Base-by-base conservation (phyloP, 2,329 filamentous ascomycete species). In the Botryotinia convoluta region DNA sequence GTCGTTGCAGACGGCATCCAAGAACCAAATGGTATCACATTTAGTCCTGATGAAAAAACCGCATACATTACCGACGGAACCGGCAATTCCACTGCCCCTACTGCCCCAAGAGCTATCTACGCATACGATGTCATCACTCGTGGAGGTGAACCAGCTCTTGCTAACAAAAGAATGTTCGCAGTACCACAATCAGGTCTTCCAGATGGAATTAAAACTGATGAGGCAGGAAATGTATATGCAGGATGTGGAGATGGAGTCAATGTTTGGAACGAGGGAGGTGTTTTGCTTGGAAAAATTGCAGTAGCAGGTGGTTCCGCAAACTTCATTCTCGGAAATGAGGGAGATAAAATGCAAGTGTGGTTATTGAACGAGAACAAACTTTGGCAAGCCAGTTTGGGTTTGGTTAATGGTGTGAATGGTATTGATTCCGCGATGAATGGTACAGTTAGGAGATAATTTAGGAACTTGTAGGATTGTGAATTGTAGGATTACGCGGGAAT, bases 1-100 rank as follows among this genome's bases (percentile, higher is more conserved):
- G 85, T 86, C 0, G 88, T 88, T 1, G 88, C 88, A 0, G 88
- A 90, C 74, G 87, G 84, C 0, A 87, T 90, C 69, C 81, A 78
- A 0, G 81, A 86, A 42, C 87, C 87, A 0, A 91, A 91, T 69
- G 89, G 88, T 18, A 80, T 90, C 48, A 84, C 84, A 0, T 90
- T 90, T 76, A 87, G 86, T 0, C 87, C 87, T 0, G 84, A 86
- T 73, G 86, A 87, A 29, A 80, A 80, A 14, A 82, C 84, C 29
- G 82, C 85, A 3, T 90, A 90, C 68, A 80, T 90, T 2, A 85
- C 87, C 5, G 88, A 90, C 74, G 81, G 37, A 84, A 79, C 0
- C 82, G 84, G 71, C 4, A 62, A 73, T 20, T 76, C 78, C 44
- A 84, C 86, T 48, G 77, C 80, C 1, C 82, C 83, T 22, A 73